Evolutionary conservation across 192 early-diverging fungal genomes (phyloP).

Genomic region (Gonapodya sp.): DNA sequence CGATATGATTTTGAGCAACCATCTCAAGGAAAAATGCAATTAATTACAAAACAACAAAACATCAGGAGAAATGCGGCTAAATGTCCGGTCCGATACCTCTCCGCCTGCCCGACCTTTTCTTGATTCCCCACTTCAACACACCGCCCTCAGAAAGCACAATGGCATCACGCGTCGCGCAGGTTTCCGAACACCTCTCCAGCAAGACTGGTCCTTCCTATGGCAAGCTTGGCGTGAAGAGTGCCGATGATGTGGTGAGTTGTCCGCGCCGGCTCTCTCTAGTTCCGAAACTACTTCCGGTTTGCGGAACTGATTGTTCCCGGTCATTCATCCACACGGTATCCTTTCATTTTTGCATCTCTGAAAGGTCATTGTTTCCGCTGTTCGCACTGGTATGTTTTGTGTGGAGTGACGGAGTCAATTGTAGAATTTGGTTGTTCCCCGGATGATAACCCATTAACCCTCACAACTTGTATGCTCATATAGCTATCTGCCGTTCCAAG

Average conservation of each 20-base stretch:
- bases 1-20: no score
- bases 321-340: no score
- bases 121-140: not conserved
- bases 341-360: no score
- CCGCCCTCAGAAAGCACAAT: not conserved
- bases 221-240: constrained; percentile 59
- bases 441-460: no score
- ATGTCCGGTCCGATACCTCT: no score
- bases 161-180: not conserved
- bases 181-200: not conserved
- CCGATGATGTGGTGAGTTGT: constrained; percentile 74
- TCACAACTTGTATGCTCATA: not conserved
- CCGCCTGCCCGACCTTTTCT: no score
- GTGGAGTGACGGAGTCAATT: not conserved
- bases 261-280: not conserved
- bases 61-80: no score
- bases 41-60: no score
- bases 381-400: not conserved
- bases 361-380: not conserved
- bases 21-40: no score
- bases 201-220: not conserved
- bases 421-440: not conserved
- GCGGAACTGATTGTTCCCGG: no score
- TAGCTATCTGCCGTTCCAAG: not conserved
- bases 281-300: no score